A percentile compares a stretch with the other conserved stretches of the same genome.
Evolutionary conservation across 305 asterid species (phyloP).

Genomic region (Fraxinus paxiana): DNA sequence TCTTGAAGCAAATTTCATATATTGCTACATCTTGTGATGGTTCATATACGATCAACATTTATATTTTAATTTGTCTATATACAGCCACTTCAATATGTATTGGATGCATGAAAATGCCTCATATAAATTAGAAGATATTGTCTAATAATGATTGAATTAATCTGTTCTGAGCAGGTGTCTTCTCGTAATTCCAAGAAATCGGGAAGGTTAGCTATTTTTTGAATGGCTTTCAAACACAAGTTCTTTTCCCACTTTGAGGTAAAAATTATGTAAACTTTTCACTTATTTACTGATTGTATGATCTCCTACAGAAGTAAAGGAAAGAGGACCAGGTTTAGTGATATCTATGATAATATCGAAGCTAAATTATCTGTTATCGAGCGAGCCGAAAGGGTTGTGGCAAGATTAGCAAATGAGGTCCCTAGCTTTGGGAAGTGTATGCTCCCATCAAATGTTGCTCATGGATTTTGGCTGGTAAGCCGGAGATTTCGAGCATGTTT

Average conservation of each 20-base stretch:
- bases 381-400: slow-evolving; percentile 50
- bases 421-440: slow-evolving; percentile 70
- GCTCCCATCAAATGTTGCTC: slow-evolving; percentile 85
- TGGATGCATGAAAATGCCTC: not conserved
- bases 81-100: not conserved
- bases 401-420: slow-evolving; percentile 33
- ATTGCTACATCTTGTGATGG: not conserved
- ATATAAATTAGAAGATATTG: slow-evolving; percentile 11
- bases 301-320: slow-evolving; percentile 30
- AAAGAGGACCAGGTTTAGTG: slow-evolving; percentile 39
- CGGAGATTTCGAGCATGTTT: not conserved
- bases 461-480: slow-evolving; percentile 90
- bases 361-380: slow-evolving; percentile 55
- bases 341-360: slow-evolving; percentile 56
- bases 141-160: slow-evolving; percentile 16
- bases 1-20: not conserved
- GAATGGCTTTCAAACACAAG: slow-evolving; percentile 10
- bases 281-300: not conserved
- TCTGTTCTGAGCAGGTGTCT: slow-evolving; percentile 37
- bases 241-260: not conserved
- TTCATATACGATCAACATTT: not conserved
- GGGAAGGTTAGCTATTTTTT: slow-evolving; percentile 36
- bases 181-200: slow-evolving; percentile 38
- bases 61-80: not conserved
- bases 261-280: slow-evolving; percentile 5